Evolutionary conservation across 1,284 basidiomycete genomes (phyloP).

Genomic region (Neonothopanus nambi): DNA sequence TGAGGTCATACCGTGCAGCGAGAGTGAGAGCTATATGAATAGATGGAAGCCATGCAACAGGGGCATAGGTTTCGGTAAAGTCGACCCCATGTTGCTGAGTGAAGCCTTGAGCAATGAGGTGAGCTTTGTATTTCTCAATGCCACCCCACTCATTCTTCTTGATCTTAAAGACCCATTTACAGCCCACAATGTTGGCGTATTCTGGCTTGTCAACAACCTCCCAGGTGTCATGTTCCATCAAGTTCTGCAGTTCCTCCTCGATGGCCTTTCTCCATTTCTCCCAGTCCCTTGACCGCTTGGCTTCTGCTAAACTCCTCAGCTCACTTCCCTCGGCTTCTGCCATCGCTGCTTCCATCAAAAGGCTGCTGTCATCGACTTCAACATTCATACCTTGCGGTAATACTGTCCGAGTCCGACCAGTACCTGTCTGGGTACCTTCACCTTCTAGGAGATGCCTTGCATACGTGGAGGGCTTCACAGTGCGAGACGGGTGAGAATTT

Average conservation of each 20-base stretch:
- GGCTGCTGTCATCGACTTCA: not conserved
- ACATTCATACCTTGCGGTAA: no score
- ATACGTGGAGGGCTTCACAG: no score
- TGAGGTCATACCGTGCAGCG: conserved; percentile 1
- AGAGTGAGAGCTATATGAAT: conserved; percentile 4
- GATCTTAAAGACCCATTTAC: conserved; percentile 33
- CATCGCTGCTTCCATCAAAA: not conserved
- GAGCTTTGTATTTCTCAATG: conserved; percentile 34
- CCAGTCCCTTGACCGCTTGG: not conserved
- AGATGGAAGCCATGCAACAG: conserved; percentile 5
- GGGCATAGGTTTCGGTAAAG: conserved; percentile 12
- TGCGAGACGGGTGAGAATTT: no score
- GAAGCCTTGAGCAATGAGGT: conserved; percentile 40
- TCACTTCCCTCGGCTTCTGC: not conserved
- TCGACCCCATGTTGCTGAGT: conserved; percentile 27
- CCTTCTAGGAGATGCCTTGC: no score
- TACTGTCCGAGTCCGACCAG: no score
- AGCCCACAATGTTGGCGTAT: conserved; percentile 26
- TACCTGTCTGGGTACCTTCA: no score
- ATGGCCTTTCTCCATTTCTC: conserved; percentile 31
- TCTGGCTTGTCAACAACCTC: conserved; percentile 23
- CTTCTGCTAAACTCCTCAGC: not conserved
- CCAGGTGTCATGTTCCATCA: conserved; percentile 27
- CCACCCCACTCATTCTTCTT: conserved; percentile 34
- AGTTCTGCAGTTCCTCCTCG: conserved; percentile 25